These are phyloP conservation scores for Xylaria venustula DNA, from an alignment of 495 filamentous ascomycete species.

Conservation along the genomic window DNA sequence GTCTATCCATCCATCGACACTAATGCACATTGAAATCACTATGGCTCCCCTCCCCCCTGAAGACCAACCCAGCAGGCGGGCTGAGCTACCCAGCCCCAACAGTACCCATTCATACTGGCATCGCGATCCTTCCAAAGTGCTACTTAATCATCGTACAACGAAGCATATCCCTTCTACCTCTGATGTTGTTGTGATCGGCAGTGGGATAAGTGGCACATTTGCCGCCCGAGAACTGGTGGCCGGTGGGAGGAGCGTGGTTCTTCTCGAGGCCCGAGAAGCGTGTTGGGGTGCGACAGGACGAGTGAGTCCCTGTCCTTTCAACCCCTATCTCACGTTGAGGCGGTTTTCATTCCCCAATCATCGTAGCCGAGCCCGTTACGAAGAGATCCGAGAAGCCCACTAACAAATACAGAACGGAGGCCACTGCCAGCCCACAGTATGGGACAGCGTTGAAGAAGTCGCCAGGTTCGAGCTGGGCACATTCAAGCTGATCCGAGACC, in stretches of 20 bases:
- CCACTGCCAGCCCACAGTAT: slow-evolving; percentile 67
- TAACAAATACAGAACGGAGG: slow-evolving; percentile 58
- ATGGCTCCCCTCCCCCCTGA: background rate
- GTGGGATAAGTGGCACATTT: slow-evolving; percentile 66
- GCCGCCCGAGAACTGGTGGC: slow-evolving; percentile 57
- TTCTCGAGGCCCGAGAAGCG: slow-evolving; percentile 74
- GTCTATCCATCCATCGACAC: too few relatives aligned
- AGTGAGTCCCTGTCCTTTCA: slow-evolving; percentile 28
- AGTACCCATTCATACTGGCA: slow-evolving; percentile 77
- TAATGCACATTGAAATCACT: background rate
- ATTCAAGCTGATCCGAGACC: slow-evolving; percentile 47
- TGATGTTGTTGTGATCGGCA: slow-evolving; percentile 66
- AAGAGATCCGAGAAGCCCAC: background rate
- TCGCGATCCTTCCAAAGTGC: slow-evolving; percentile 51
- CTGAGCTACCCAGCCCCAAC: slow-evolving; percentile 46
- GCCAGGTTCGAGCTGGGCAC: slow-evolving; percentile 65
- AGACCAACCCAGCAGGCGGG: background rate
- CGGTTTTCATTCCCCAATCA: too few relatives aligned
- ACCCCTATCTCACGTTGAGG: too few relatives aligned
- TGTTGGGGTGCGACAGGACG: slow-evolving; percentile 79
- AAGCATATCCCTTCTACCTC: slow-evolving; percentile 58
- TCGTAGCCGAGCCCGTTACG: background rate
- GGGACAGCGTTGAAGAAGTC: slow-evolving; percentile 46
- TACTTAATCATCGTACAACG: slow-evolving; percentile 61
- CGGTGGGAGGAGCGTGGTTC: slow-evolving; percentile 45